Conservation (phyloP, 140 eudicot genomes). For the Flaveria floridana region DNA sequence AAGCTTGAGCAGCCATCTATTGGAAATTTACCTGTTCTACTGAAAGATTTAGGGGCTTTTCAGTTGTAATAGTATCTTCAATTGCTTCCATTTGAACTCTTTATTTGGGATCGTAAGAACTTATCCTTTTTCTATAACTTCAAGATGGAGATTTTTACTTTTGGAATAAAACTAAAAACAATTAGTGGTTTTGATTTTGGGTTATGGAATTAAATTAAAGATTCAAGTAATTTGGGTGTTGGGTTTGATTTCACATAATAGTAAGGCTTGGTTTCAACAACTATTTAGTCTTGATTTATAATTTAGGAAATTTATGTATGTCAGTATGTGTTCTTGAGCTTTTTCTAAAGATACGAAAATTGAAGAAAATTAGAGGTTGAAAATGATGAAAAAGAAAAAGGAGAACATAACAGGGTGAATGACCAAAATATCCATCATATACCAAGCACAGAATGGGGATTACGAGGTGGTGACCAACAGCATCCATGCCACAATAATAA, state of each 20-base stretch:
- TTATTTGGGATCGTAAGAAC: background rate
- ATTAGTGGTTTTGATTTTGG: background rate
- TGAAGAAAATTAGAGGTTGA: background rate
- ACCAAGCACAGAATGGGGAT: background rate
- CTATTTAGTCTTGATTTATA: background rate
- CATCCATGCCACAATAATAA: background rate
- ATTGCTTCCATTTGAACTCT: background rate
- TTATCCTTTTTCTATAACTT: background rate
- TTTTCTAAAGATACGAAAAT: background rate
- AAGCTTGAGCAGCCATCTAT: background rate
- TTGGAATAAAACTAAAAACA: background rate
- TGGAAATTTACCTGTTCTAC: background rate
- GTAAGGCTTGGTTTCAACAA: background rate
- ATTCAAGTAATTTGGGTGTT: background rate
- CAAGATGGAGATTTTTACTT: background rate
- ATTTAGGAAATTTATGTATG: background rate
- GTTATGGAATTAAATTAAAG: background rate
- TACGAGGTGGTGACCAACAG: background rate
- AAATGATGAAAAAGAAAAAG: background rate
- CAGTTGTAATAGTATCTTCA: background rate
- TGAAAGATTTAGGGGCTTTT: background rate
- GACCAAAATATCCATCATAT: background rate
- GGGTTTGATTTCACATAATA: background rate
- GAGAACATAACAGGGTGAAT: background rate
- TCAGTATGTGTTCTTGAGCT: constrained; percentile 1